These are phyloP conservation scores for Sequoiadendron giganteum DNA, from an alignment of 75 land plant genomes.

Conservation along the genomic window DNA sequence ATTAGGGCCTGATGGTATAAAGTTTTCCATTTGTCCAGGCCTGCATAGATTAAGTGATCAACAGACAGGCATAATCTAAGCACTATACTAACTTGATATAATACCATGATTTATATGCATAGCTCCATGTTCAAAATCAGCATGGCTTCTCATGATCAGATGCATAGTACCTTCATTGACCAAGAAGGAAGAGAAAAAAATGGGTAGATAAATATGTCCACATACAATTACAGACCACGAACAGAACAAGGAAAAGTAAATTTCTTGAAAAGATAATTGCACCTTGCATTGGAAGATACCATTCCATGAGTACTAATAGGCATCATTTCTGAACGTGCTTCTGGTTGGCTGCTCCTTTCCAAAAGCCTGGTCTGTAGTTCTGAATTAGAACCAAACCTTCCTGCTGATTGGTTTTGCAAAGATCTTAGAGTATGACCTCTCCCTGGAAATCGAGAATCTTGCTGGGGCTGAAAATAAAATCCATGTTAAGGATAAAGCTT, in stretches of 20 bases:
- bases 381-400: conserved; percentile 30
- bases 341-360: conserved; percentile 33
- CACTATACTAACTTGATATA: conserved; percentile 8
- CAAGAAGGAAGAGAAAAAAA: neutral
- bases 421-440: conserved; percentile 71
- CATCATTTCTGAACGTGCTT: neutral
- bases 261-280: conserved; percentile 23
- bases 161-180: neutral
- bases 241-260: neutral
- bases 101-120: neutral
- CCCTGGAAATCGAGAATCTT: conserved; percentile 80
- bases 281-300: conserved; percentile 18
- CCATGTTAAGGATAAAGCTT: neutral
- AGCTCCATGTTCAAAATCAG: neutral
- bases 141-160: neutral
- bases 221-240: neutral
- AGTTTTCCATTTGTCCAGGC: neutral
- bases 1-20: neutral
- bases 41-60: conserved; percentile 4
- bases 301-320: conserved; percentile 6
- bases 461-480: conserved; percentile 23
- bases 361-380: conserved; percentile 69
- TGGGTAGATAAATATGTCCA: neutral
- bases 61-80: conserved; percentile 10
- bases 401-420: conserved; percentile 18